Evolutionary conservation across 805 yeast species (phyloP), one percentile per base, ranked within the genome.

Genomic region (Starmerella sirachaensis): DNA sequence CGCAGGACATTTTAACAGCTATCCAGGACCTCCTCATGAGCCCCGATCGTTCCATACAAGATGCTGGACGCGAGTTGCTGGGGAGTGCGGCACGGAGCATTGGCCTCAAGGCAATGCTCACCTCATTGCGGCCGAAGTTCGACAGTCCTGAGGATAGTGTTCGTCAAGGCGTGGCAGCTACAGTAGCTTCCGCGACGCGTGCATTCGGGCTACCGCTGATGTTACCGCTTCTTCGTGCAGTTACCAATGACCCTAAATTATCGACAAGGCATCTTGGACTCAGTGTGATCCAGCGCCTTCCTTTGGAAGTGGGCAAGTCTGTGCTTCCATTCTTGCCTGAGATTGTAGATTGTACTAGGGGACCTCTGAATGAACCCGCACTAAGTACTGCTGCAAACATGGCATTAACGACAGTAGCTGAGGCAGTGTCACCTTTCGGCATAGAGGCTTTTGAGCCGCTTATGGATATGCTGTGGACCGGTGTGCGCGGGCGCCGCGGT

Each of bases 191-290:
- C 5, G 84, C 80, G 2, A 85, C 93, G 0, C 71, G 74, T 32
- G 72, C 94, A 0, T 56, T 86, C 25, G 95, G 96, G 1, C 62
- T 84, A 6, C 75, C 70, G 1, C 60, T 71, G 5, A 56, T 83
- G 31, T 52, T 91, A 10, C 95, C 96, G 93, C 94, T 0, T 86
- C 81, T 4, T 74, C 88, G 43, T 67, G 69, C 43, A 76, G 93
- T 2, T 75, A 73, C 49, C 78, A 78, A 52, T 71, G 78, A 37
- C 78, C 91, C 88, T 70, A 70, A 46, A 83, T 93, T 0, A 70
- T 93, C 29, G 88, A 80, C 46, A 81, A 94, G 0, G 95, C 94
- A 42, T 67, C 74, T 18, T 74, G 75, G 51, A 72, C 75, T 7
- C 9, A 14, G 22, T 3, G 27, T 38, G 8, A 66, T 88, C 8